Base-by-base conservation (phyloP, 257 asterid species). In the Scutellaria barbata region DNA sequence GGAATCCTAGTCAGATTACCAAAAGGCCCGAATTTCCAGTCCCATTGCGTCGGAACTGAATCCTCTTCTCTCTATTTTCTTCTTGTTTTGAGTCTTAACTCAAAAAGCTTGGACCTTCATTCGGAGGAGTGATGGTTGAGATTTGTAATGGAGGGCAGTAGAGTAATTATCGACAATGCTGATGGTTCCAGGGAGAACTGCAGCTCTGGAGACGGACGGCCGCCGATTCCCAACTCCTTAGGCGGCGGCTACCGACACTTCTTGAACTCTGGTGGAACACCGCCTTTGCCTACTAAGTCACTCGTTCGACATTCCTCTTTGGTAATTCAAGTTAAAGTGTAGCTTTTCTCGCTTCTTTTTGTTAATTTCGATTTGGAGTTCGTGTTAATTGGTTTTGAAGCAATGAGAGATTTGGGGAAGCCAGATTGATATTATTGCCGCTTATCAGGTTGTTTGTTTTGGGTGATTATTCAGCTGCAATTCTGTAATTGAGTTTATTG, bases 71-170 rank as follows among this genome's bases (percentile, higher is more conserved):
- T 16, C 41, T 25, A 56, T 22, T 46, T 17, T 14, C 6, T 72
- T 18, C 11, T 30, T 8, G 6, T 66, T 18, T 7, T 55, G 5
- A 10, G 35, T 70, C 75, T 45, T 9, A 42, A 30, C 54, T 45
- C 70, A 5, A 50, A 46, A 61, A 60, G 63, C 66, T 69, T 17
- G 50, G 20, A 37, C 60, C 68, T 69, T 71, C 50, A 13, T 67
- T 35, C 40, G 72, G 69, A 75, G 75, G 73, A 80, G 90, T 81
- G 82, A 91, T 87, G 95, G 86, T 87, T 82, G 61, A 82, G 84
- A 78, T 80, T 78, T 81, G 79, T 60, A 78, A 92, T 92, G 98
- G 98, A 92, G 77, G 96, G 80, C 82, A 85, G 81, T 86, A 92
- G 91, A 63, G 73, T 79, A 40, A 68, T 66, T 76, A 39, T 76